Conservation (phyloP, 768 basidiomycete genomes). For the Mrakia gelida region DNA sequence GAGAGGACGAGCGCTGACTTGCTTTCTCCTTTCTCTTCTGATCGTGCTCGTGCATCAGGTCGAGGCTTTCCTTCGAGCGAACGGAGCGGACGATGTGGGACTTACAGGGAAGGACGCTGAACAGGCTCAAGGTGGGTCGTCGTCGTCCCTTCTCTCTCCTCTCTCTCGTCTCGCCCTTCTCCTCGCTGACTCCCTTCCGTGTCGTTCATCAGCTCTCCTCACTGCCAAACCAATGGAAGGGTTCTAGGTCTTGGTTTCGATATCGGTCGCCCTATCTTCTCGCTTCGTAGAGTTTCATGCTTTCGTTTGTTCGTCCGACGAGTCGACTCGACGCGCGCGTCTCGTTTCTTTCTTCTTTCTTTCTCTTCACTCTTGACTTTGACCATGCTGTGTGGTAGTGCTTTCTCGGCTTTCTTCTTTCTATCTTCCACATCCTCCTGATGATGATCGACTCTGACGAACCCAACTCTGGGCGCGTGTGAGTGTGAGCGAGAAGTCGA, state of each 20-base stretch:
- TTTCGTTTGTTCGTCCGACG: too few species aligned
- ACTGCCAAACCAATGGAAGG: conserved; percentile 15
- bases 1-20: background rate
- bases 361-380: too few species aligned
- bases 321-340: too few species aligned
- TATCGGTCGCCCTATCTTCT: background rate
- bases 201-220: conserved; percentile 8
- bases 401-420: too few species aligned
- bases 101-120: conserved; percentile 45
- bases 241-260: background rate
- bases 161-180: background rate
- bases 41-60: conserved; percentile 51
- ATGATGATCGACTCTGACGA: too few species aligned
- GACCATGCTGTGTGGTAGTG: too few species aligned
- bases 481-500: too few species aligned
- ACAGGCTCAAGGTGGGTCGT: conserved; percentile 36
- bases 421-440: too few species aligned
- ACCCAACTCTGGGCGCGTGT: too few species aligned
- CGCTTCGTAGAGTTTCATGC: too few species aligned
- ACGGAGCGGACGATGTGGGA: conserved; percentile 52
- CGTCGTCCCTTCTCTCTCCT: background rate
- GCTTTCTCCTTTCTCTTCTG: background rate
- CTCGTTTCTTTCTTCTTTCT: too few species aligned
- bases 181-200: background rate
- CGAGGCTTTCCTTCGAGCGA: conserved; percentile 89